These are phyloP conservation scores for Centella asiatica DNA, from an alignment of 129 eudicot genomes.

Conservation along the genomic window DNA sequence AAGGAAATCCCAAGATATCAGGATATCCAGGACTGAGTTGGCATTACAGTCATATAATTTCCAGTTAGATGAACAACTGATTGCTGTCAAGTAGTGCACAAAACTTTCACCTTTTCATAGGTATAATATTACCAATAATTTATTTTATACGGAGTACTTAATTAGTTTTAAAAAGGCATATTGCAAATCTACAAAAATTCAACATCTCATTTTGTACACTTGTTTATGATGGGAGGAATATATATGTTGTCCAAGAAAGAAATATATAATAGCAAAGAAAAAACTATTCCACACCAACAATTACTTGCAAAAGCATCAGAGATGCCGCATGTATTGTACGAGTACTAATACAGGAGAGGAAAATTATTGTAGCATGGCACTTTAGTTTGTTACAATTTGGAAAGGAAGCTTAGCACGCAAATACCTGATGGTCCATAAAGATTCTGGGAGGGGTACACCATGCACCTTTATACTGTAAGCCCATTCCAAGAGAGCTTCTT, in stretches of 20 bases:
- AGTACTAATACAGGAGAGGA: not conserved
- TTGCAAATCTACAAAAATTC: not conserved
- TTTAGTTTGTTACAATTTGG: not conserved
- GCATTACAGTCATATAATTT: not conserved
- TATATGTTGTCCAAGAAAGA: too few species aligned
- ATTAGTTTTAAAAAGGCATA: not conserved
- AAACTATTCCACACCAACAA: not conserved
- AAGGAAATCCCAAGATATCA: not conserved
- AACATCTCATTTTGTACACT: not conserved
- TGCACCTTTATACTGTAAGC: conserved; percentile 75
- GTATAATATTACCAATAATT: too few species aligned
- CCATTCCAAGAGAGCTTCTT: conserved; percentile 65
- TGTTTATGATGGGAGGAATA: not conserved
- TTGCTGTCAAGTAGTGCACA: not conserved
- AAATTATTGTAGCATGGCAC: not conserved
- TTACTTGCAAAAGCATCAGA: not conserved
- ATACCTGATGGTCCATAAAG: conserved; percentile 93
- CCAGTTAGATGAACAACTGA: not conserved
- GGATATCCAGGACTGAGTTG: not conserved
- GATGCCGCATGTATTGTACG: not conserved
- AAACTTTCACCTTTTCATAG: too few species aligned
- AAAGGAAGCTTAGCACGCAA: not conserved
- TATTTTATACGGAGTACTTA: too few species aligned
- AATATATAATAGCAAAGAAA: too few species aligned
- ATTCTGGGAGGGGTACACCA: conserved; percentile 98